phyloP scores from a whole-genome alignment of 345 rosid genomes.

The Pugionium cornutum region DNA sequence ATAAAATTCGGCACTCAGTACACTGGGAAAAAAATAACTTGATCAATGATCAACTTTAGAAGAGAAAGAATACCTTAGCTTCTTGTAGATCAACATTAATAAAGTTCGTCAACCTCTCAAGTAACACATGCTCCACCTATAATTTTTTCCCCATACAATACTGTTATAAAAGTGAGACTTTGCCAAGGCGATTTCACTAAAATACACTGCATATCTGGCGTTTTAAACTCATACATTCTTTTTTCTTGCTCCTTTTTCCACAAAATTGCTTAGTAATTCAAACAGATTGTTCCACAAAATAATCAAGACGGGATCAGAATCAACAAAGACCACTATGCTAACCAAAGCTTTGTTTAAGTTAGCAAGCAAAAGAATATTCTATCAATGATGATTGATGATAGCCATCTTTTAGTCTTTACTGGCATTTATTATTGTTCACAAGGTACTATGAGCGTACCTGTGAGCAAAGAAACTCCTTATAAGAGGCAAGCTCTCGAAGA shows the following conservation, averaged over 20 bases:
- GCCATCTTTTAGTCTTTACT: not conserved
- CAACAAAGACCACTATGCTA: not conserved
- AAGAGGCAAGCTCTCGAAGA: slow-evolving; percentile 80
- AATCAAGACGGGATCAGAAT: slow-evolving; percentile 2
- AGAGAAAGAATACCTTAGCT: slow-evolving; percentile 58
- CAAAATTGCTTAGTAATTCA: slow-evolving; percentile 6
- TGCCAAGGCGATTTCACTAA: not conserved
- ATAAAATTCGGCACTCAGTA: slow-evolving; percentile 4
- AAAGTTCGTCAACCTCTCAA: slow-evolving; percentile 70
- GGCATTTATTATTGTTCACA: not conserved
- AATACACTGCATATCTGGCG: not conserved
- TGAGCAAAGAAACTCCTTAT: slow-evolving; percentile 85
- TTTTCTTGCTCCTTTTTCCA: not conserved
- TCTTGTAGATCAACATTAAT: slow-evolving; percentile 71
- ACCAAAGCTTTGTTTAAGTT: not conserved
- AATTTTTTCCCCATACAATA: not conserved
- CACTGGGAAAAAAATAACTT: not conserved
- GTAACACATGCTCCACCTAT: slow-evolving; percentile 82
- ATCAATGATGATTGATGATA: not conserved
- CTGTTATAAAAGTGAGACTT: slow-evolving; percentile 14
- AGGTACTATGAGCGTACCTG: slow-evolving; percentile 58
- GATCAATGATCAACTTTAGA: slow-evolving; percentile 12
- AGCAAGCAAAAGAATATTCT: slow-evolving; percentile 4
- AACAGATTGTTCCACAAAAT: not conserved
- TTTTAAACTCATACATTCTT: not conserved